Evolutionary conservation across 1,139 yeast species (phyloP).

Genomic region (Zhuliangozyma blackwelliae): DNA sequence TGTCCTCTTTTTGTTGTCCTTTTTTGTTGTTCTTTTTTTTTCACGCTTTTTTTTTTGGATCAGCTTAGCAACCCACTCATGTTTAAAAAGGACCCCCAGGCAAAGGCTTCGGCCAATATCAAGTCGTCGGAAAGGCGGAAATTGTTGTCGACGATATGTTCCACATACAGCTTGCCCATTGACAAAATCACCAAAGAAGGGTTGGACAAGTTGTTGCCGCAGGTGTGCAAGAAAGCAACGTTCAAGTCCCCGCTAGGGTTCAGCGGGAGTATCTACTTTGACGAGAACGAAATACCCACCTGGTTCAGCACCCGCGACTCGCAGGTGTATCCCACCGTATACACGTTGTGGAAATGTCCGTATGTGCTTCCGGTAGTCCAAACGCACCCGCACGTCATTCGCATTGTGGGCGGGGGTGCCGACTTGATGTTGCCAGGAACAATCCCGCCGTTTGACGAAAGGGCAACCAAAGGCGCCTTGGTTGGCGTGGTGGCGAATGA

Average conservation of each 20-base stretch:
- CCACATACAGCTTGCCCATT: constrained; percentile 42
- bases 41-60: neutral
- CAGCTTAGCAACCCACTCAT: constrained; percentile 20
- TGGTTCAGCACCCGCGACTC: constrained; percentile 67
- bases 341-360: constrained; percentile 68
- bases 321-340: constrained; percentile 63
- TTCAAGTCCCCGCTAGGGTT: constrained; percentile 53
- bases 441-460: constrained; percentile 64
- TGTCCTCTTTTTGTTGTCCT: neutral
- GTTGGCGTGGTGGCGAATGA: constrained; percentile 68
- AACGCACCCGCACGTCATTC: constrained; percentile 72
- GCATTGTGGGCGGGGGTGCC: constrained; percentile 69
- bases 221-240: constrained; percentile 59
- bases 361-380: constrained; percentile 58
- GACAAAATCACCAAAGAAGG: constrained; percentile 41
- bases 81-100: constrained; percentile 63
- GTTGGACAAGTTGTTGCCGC: constrained; percentile 52
- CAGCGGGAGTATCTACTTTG: constrained; percentile 62
- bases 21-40: neutral
- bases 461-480: constrained; percentile 45
- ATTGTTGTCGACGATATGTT: constrained; percentile 46
- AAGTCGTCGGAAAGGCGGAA: constrained; percentile 79
- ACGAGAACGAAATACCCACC: constrained; percentile 60
- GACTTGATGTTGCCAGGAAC: constrained; percentile 91
- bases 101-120: constrained; percentile 73